Percentiles rank a stretch among this genome's conserved stretches.
Evolutionary conservation across 768 basidiomycete species (phyloP).

Genomic region (Mycena indigotica): DNA sequence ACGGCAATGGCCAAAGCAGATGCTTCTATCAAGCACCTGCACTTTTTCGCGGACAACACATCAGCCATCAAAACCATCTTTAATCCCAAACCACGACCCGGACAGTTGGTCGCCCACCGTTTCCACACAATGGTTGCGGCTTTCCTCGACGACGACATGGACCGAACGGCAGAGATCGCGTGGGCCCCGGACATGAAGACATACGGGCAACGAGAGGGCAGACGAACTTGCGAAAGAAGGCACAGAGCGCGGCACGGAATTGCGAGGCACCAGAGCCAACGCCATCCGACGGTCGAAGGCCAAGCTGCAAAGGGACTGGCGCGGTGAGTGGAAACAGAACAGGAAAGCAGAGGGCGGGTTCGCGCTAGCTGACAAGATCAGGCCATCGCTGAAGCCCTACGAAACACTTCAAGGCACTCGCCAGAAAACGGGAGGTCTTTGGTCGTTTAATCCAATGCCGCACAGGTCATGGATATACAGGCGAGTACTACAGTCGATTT

Average conservation of each 20-base stretch:
- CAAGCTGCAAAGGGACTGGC: slow-evolving; percentile 13
- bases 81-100: slow-evolving; percentile 2
- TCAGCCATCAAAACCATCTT: slow-evolving; percentile 1
- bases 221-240: slow-evolving; percentile 30
- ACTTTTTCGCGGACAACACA: slow-evolving; percentile 11
- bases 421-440: slow-evolving; percentile 25
- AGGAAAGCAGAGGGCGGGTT: slow-evolving; percentile 11
- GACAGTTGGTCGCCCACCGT: slow-evolving; percentile 17
- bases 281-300: slow-evolving; percentile 18
- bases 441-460: slow-evolving; percentile 28
- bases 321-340: slow-evolving; percentile 17
- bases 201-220: slow-evolving; percentile 27
- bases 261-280: slow-evolving; percentile 13
- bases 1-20: neutral
- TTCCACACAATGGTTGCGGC: slow-evolving; percentile 20
- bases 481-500: slow-evolving; percentile 30
- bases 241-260: neutral
- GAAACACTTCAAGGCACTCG: slow-evolving; percentile 5
- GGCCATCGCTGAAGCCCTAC: slow-evolving; percentile 20
- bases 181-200: slow-evolving; percentile 28
- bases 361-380: slow-evolving; percentile 20
- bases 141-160: slow-evolving; percentile 15
- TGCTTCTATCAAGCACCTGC: neutral
- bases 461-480: slow-evolving; percentile 30
- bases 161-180: slow-evolving; percentile 11